Conservation (phyloP, 495 filamentous ascomycete species). For the Xylaria venustula region DNA sequence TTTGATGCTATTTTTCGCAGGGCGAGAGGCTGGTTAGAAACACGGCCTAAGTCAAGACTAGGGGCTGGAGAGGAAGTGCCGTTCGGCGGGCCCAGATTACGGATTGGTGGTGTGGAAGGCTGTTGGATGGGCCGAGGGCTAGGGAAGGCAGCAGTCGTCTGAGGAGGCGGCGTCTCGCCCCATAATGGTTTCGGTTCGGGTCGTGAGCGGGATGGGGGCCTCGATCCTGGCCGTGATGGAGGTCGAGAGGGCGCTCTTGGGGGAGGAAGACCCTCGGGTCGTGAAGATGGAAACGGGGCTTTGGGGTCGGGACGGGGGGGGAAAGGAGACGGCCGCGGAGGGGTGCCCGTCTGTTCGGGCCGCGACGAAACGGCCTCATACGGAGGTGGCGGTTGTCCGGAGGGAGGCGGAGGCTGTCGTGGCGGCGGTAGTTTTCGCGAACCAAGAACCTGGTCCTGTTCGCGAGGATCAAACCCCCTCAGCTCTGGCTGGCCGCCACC, state of each 20-base stretch:
- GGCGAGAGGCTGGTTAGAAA: conserved; percentile 39
- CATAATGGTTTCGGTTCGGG: conserved; percentile 13
- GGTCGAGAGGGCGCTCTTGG: conserved; percentile 18
- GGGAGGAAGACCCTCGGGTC: conserved; percentile 18
- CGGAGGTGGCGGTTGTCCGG: conserved; percentile 24
- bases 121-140: conserved; percentile 21
- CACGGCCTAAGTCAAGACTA: conserved; percentile 45
- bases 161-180: not conserved
- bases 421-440: conserved; percentile 32
- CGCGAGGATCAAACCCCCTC: conserved; percentile 75
- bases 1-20: conserved; percentile 46
- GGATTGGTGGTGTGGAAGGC: conserved; percentile 25
- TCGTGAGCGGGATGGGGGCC: conserved; percentile 14
- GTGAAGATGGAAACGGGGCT: conserved; percentile 21
- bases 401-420: conserved; percentile 27
- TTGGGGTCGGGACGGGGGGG: conserved; percentile 30
- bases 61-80: conserved; percentile 41
- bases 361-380: conserved; percentile 29
- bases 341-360: conserved; percentile 25
- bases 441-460: conserved; percentile 69
- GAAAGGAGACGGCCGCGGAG: conserved; percentile 37
- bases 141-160: not conserved
- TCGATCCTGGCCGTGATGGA: conserved; percentile 4
- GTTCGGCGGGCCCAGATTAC: conserved; percentile 35
- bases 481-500: conserved; percentile 78